Conservation (phyloP, 2,329 filamentous ascomycete genomes). For the Alternaria sp. region DNA sequence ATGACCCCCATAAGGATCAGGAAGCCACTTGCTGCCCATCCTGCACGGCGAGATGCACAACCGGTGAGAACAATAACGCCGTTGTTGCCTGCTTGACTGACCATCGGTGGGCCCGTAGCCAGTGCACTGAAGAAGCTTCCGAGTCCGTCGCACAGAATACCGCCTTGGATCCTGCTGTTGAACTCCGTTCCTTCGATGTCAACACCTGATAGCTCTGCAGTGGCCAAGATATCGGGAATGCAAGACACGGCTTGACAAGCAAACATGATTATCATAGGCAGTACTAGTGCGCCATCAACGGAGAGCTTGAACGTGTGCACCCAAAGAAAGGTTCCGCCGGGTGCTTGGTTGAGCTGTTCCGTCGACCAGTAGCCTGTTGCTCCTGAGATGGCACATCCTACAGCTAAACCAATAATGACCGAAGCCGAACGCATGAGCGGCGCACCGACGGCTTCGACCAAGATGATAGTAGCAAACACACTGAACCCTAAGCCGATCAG, state of each 20-base stretch:
- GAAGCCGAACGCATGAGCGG: constrained; percentile 38
- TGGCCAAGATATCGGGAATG: constrained; percentile 46
- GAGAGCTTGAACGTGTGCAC: constrained; percentile 37
- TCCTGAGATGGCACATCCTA: constrained; percentile 37
- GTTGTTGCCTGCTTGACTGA: constrained; percentile 37
- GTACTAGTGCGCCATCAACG: constrained; percentile 34
- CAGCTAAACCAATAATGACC: constrained; percentile 33
- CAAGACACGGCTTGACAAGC: constrained; percentile 40
- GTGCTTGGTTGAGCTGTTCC: constrained; percentile 24
- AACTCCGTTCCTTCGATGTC: constrained; percentile 37
- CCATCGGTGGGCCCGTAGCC: constrained; percentile 37
- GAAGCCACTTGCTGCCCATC: constrained; percentile 36
- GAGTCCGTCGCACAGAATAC: constrained; percentile 36
- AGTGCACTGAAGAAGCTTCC: constrained; percentile 37
- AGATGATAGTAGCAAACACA: constrained; percentile 36
- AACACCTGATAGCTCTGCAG: constrained; percentile 33
- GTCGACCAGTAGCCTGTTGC: constrained; percentile 36
- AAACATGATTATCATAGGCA: constrained; percentile 40
- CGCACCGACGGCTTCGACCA: constrained; percentile 35
- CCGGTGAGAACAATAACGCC: constrained; percentile 38
- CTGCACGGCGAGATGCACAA: constrained; percentile 35
- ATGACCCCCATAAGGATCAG: constrained; percentile 36
- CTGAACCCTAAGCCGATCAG: constrained; percentile 37
- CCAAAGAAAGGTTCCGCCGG: constrained; percentile 33
- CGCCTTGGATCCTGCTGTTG: constrained; percentile 35